These are phyloP conservation scores for Narthecium ossifragum DNA, from an alignment of 106 monocot genomes.

Conservation along the genomic window DNA sequence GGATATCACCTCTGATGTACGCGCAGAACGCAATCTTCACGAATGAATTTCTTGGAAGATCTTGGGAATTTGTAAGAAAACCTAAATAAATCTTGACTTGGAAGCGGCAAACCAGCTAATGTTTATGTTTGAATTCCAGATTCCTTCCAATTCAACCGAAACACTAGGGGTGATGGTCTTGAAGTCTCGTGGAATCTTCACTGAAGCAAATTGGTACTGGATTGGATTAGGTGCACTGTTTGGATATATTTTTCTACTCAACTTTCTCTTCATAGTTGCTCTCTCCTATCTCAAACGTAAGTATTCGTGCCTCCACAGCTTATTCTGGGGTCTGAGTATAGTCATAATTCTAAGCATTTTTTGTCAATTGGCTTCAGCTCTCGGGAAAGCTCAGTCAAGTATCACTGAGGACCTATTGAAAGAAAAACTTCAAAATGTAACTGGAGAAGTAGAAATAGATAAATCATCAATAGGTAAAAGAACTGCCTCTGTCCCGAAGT, in stretches of 20 bases:
- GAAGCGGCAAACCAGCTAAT: neutral
- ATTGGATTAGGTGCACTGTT: slow-evolving; percentile 25
- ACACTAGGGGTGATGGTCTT: slow-evolving; percentile 21
- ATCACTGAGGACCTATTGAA: too few species aligned
- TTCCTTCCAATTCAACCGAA: slow-evolving; percentile 4
- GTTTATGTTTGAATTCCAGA: neutral
- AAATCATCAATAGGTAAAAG: too few species aligned
- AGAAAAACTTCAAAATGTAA: neutral
- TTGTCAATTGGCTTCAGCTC: neutral
- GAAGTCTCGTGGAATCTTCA: slow-evolving; percentile 21
- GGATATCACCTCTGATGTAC: slow-evolving; percentile 28
- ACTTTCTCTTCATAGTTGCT: slow-evolving; percentile 18
- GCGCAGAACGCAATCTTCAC: slow-evolving; percentile 14
- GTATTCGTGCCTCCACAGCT: neutral
- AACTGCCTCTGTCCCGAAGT: too few species aligned
- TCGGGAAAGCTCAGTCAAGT: neutral
- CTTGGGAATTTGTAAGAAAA: slow-evolving; percentile 19
- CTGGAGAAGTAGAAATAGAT: neutral
- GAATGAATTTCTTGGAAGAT: slow-evolving; percentile 30
- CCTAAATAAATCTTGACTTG: neutral
- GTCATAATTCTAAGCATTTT: neutral
- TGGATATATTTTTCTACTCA: slow-evolving; percentile 28
- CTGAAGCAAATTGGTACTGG: slow-evolving; percentile 33
- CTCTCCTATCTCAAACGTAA: slow-evolving; percentile 24
- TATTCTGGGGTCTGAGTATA: neutral